These are phyloP conservation scores for Colletotrichum trifolii DNA, from an alignment of 2,329 filamentous ascomycete genomes.

Conservation along the genomic window DNA sequence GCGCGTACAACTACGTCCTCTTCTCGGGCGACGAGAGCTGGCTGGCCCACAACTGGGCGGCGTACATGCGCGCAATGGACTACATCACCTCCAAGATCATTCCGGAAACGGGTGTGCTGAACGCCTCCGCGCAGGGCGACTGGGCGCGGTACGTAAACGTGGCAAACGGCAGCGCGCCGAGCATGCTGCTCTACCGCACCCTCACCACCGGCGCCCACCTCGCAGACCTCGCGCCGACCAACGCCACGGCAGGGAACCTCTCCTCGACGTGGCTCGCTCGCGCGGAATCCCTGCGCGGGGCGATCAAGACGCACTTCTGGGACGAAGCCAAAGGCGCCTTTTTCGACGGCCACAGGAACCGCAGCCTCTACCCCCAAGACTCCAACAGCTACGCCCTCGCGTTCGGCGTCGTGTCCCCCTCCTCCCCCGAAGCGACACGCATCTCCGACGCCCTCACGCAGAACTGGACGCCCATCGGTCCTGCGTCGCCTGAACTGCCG, in stretches of 20 bases:
- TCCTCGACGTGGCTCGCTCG: slow-evolving; percentile 52
- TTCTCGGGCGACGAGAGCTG: slow-evolving; percentile 48
- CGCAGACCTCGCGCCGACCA: slow-evolving; percentile 56
- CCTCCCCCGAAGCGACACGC: slow-evolving; percentile 45
- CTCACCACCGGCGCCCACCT: slow-evolving; percentile 63
- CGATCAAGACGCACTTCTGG: slow-evolving; percentile 61
- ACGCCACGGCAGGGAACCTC: slow-evolving; percentile 43
- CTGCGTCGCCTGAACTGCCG: slow-evolving; percentile 65
- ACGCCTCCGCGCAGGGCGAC: slow-evolving; percentile 61
- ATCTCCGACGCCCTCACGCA: slow-evolving; percentile 58
- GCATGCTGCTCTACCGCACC: slow-evolving; percentile 65
- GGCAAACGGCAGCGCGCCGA: slow-evolving; percentile 56
- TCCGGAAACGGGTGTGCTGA: slow-evolving; percentile 46
- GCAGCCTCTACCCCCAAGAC: slow-evolving; percentile 68
- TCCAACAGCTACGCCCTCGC: slow-evolving; percentile 67
- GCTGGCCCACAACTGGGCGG: slow-evolving; percentile 44
- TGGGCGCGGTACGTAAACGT: slow-evolving; percentile 62
- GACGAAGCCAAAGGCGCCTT: slow-evolving; percentile 60
- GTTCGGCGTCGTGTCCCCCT: slow-evolving; percentile 54
- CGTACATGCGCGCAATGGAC: slow-evolving; percentile 44
- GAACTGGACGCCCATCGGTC: slow-evolving; percentile 67
- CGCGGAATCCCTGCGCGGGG: slow-evolving; percentile 53
- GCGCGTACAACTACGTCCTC: slow-evolving; percentile 66
- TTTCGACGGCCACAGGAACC: slow-evolving; percentile 62
- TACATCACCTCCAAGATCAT: slow-evolving; percentile 43